Conservation (phyloP, 2,329 filamentous ascomycete species). For the Neurospora sp. region DNA sequence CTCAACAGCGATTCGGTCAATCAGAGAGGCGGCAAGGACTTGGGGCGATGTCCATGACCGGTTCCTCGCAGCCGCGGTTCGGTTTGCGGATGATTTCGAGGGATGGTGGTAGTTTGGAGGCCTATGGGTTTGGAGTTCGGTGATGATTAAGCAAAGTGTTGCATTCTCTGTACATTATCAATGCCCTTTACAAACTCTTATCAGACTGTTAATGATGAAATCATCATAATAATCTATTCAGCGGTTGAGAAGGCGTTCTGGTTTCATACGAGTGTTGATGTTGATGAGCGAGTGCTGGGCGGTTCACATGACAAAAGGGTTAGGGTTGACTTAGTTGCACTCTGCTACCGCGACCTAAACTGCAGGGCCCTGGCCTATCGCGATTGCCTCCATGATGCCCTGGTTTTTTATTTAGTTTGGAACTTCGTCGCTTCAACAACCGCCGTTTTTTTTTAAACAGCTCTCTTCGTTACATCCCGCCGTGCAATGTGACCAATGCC, state of each 20-base stretch:
- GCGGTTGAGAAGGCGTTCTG: not conserved
- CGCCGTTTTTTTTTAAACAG: not conserved
- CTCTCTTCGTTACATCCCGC: not conserved
- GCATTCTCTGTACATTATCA: not conserved
- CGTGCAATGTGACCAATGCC: not conserved
- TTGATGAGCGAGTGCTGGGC: not conserved
- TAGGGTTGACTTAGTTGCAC: not conserved
- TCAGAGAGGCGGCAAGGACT: slow-evolving; percentile 62
- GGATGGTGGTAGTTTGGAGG: slow-evolving; percentile 48
- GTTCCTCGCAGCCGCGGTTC: slow-evolving; percentile 59
- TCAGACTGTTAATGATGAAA: not conserved
- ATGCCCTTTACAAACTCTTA: not conserved
- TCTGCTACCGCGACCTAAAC: no score
- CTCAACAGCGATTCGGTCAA: slow-evolving; percentile 52
- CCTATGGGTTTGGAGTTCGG: slow-evolving; percentile 2
- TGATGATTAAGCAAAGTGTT: not conserved
- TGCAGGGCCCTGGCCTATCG: not conserved
- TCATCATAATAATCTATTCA: not conserved
- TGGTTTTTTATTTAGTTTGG: not conserved
- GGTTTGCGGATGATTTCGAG: slow-evolving; percentile 63
- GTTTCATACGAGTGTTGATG: not conserved
- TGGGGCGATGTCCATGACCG: slow-evolving; percentile 61
- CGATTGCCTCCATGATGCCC: not conserved
- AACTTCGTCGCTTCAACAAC: not conserved
- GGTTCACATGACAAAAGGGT: not conserved